Evolutionary conservation across 2,329 filamentous ascomycete species (phyloP), one percentile per base, ranked within the genome.

Genomic region (Aspergillus spinulosporus): DNA sequence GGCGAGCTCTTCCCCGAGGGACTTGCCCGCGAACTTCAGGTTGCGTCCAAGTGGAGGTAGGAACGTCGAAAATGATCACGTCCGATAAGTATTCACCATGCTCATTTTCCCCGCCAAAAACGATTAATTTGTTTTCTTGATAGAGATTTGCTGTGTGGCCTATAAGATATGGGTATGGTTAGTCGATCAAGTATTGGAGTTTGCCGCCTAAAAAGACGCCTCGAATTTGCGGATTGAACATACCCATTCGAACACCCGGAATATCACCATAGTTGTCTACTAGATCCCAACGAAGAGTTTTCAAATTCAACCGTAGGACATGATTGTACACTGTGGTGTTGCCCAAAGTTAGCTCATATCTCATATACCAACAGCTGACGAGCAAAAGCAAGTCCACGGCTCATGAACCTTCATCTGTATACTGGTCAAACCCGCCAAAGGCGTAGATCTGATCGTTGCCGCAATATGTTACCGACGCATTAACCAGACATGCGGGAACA

Each of bases 221-320:
- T 4, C 42, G 21, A 14, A 42, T 14, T 12, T 46, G n/a, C 15
- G 28, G 54, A 28, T 51, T 36, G 54, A 69, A 21, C 82, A 65
- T 81, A 91, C 92, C 93, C 94, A 97, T 97, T 63, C 93, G 87
- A 49, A 97, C 93, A 11, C 93, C 93, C 3, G 93, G 93, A 62
- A 97, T 97, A 75, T 97, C 93, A 34, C 94, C 94, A 78, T 96
- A 99, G 75, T 99, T 99, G 76, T 97, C 94, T 15, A 99, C 93
- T 49, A 99, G 79, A 63, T 86, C 94, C 94, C 94, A 99, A 72
- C 94, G 90, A 64, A 94, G 87, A 60, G 88, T 92, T 59, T 88
- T 82, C 61, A 99, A 82, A 72, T 99, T 92, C 50, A 99, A 78
- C 66, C 86, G 88, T 61, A 99, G 80, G 42, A 99, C 94, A 77